Percentiles rank a stretch among this genome's conserved stretches.
These are phyloP conservation scores for Amphibolis antarctica DNA, from an alignment of 106 monocot species.

Conservation along the genomic window DNA sequence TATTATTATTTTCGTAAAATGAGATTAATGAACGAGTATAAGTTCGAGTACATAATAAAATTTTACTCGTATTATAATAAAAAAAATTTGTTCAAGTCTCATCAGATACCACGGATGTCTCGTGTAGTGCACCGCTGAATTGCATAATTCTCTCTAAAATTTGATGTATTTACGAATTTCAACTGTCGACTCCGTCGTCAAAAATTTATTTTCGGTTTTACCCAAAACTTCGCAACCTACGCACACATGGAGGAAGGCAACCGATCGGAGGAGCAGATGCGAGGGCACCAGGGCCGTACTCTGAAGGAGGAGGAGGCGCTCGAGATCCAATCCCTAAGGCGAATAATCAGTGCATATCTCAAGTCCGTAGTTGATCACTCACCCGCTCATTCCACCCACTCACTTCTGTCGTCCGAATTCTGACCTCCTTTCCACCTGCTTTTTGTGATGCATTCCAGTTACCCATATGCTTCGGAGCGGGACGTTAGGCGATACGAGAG, in stretches of 20 bases:
- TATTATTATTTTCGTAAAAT: too few relatives aligned
- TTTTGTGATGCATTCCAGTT: conserved; percentile 20
- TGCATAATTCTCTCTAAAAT: too few relatives aligned
- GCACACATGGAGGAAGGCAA: neutral
- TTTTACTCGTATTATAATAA: too few relatives aligned
- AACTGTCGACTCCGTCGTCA: too few relatives aligned
- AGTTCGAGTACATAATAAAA: too few relatives aligned
- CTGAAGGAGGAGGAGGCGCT: conserved; percentile 53
- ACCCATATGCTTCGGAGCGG: conserved; percentile 74
- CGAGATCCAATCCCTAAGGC: conserved; percentile 88
- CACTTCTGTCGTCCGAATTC: neutral
- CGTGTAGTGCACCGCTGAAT: too few relatives aligned
- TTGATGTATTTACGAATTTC: too few relatives aligned
- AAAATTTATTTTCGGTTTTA: too few relatives aligned
- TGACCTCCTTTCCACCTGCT: neutral
- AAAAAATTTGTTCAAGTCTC: too few relatives aligned
- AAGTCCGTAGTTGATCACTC: conserved; percentile 27
- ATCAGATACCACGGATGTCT: too few relatives aligned
- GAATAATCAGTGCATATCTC: conserved; percentile 84
- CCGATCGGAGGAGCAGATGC: neutral
- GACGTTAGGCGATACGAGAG: conserved; percentile 79
- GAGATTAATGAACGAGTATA: too few relatives aligned
- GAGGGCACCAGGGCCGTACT: conserved; percentile 31
- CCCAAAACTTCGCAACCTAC: too few relatives aligned
- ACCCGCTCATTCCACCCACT: neutral